phyloP scores from a whole-genome alignment of 2,329 filamentous ascomycete species.

The Exophiala oligosperma region DNA sequence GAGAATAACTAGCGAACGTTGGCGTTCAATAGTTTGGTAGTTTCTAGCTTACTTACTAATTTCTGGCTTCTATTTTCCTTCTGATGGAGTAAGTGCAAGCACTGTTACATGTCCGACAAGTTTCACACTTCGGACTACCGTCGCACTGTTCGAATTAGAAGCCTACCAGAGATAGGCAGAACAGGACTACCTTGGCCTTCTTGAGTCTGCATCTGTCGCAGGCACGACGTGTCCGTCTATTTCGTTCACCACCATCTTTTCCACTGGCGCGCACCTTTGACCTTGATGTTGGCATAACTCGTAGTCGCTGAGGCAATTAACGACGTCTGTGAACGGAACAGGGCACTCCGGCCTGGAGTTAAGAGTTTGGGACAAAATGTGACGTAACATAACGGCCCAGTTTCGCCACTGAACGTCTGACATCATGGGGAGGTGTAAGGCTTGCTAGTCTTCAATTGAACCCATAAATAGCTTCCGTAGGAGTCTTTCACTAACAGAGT shows the following conservation, averaged over 20 bases:
- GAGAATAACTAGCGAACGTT: slow-evolving; percentile 8
- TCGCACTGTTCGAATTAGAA: slow-evolving; percentile 3
- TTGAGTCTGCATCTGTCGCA: slow-evolving; percentile 20
- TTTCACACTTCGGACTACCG: slow-evolving; percentile 6
- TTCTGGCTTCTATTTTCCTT: slow-evolving; percentile 7
- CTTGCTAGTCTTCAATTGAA: no score
- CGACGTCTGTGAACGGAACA: no score
- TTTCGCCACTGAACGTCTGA: no score
- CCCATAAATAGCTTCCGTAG: no score
- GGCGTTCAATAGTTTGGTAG: slow-evolving; percentile 4
- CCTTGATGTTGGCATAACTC: not conserved
- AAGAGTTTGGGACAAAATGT: no score
- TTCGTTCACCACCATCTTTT: not conserved
- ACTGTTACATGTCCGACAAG: slow-evolving; percentile 7
- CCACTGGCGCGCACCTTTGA: not conserved
- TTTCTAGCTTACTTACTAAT: not conserved
- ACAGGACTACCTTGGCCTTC: slow-evolving; percentile 10
- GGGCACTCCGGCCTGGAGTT: no score
- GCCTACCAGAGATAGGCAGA: no score
- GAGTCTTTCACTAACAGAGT: no score
- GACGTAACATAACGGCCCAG: no score
- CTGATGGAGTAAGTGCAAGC: slow-evolving; percentile 10
- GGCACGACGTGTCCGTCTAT: slow-evolving; percentile 5
- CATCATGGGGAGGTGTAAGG: no score
- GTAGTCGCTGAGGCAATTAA: no score